Conservation (phyloP, 23 red algal genomes). For the Gracilaria domingensis region DNA sequence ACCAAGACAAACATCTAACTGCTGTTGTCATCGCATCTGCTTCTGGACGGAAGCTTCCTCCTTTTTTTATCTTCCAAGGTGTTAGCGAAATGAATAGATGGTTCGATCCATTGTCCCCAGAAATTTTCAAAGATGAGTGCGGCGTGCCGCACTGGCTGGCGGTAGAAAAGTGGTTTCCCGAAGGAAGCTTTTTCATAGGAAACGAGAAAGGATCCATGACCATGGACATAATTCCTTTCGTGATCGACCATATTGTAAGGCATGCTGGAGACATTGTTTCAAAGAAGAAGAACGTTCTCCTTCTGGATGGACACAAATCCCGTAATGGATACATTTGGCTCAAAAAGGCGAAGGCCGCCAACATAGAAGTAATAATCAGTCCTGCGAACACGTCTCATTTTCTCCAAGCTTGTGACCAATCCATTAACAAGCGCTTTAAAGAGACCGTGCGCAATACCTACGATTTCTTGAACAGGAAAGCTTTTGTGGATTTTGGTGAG, state of each 20-base stretch:
- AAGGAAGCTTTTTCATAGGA: neutral
- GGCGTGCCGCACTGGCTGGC: neutral
- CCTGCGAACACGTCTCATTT: slow-evolving; percentile 11
- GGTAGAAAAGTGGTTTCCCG: neutral
- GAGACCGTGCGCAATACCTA: neutral
- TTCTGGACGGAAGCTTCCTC: neutral
- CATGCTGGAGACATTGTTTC: neutral
- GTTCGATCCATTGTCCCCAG: neutral
- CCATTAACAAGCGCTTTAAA: neutral
- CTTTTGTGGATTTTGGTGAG: neutral
- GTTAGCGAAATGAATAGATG: neutral
- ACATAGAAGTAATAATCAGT: neutral
- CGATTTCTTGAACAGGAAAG: neutral
- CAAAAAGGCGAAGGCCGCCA: neutral
- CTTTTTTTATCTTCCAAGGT: neutral
- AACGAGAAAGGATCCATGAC: neutral
- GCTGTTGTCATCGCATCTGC: neutral
- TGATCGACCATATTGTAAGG: neutral
- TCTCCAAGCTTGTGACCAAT: slow-evolving; percentile 7
- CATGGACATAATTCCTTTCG: neutral
- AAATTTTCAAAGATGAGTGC: neutral
- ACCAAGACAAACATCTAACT: neutral
- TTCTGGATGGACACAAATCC: slow-evolving; percentile 25
- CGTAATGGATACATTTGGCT: slow-evolving; percentile 2
- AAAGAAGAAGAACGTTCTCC: neutral